A percentile compares a stretch with the other conserved stretches of the same genome.
These are phyloP conservation scores for Aspergillus arachidicola DNA, from an alignment of 2,329 filamentous ascomycete genomes.

Conservation along the genomic window DNA sequence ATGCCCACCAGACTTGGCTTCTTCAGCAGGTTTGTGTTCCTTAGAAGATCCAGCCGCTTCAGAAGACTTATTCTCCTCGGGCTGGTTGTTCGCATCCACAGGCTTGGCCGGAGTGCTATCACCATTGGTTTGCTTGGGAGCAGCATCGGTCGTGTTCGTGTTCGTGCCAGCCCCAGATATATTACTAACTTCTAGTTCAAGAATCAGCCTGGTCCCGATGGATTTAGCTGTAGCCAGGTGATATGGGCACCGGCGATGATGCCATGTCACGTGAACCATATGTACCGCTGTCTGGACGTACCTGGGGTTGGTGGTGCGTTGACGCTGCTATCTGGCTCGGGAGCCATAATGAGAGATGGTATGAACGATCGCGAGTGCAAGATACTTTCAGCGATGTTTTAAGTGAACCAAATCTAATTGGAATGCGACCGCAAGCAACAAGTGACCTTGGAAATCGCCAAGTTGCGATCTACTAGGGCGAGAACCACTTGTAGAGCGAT, in stretches of 20 bases:
- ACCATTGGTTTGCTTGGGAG: constrained; percentile 12
- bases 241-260: not conserved
- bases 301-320: constrained; percentile 22
- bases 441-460: constrained; percentile 18
- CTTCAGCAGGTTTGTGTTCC: constrained; percentile 12
- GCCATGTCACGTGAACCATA: not conserved
- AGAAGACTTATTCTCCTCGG: constrained; percentile 12
- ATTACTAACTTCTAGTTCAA: constrained; percentile 15
- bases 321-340: constrained; percentile 19
- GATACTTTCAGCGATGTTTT: constrained; percentile 7
- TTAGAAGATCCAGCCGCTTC: constrained; percentile 15
- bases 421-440: constrained; percentile 15
- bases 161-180: constrained; percentile 9
- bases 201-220: not conserved
- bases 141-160: constrained; percentile 4
- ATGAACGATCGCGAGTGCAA: not conserved
- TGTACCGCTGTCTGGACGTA: constrained; percentile 22
- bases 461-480: constrained; percentile 11
- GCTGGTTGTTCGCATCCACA: constrained; percentile 3
- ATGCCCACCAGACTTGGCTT: constrained; percentile 13
- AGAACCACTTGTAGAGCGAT: constrained; percentile 10
- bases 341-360: constrained; percentile 28
- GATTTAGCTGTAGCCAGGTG: not conserved
- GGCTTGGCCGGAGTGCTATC: constrained; percentile 7
- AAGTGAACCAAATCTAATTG: constrained; percentile 3